Base-by-base conservation (phyloP, 2,329 filamentous ascomycete species). In the Aspergillus latus region DNA sequence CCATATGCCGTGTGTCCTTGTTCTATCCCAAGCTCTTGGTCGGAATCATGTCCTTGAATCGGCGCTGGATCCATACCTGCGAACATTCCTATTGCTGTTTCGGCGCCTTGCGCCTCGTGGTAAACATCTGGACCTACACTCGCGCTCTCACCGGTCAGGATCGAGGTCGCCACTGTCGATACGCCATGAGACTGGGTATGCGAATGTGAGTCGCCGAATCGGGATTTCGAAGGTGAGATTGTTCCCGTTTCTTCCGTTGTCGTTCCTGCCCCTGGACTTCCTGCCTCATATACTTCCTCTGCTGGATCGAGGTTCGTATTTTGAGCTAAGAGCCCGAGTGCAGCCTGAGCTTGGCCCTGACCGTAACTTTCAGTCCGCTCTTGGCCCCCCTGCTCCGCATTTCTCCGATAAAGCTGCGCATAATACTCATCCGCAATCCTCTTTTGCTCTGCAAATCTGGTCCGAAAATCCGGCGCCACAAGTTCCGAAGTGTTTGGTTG, bases 381-480 rank as follows among this genome's bases (percentile, higher is more conserved):
- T 6, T 34, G 13, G 8, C 34, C n/a, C 3, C 34, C 5, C 44
- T 47, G 44, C 3, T 30, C n/a, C 21, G 21, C 21, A 21, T 21
- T 21, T 21, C 21, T 21, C 21, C 21, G 21, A 21, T 21, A 21
- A 15, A 11, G 34, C 44, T 47, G 44, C 29, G 13, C n/a, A 15
- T 48, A 57, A 28, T 46, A 54, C 21, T 63, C 60, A 16, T 64
- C 62, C 42, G 67, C 64, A 13, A 62, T 62, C 13, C 57, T 58
- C 26, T 63, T 56, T 49, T 63, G 65, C 59, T 76, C 69, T 5
- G 68, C 69, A 52, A 76, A 77, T 30, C 65, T 68, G 5, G 64
- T 58, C 3, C 74, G 71, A 56, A 77, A 77, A 46, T 70, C 67
- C 30, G 66, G 70, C 13, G 72, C 68, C 9, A 76, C 72, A 2